Evolutionary conservation across 106 monocot genomes (phyloP).

Genomic region (Cymbidium sinense): DNA sequence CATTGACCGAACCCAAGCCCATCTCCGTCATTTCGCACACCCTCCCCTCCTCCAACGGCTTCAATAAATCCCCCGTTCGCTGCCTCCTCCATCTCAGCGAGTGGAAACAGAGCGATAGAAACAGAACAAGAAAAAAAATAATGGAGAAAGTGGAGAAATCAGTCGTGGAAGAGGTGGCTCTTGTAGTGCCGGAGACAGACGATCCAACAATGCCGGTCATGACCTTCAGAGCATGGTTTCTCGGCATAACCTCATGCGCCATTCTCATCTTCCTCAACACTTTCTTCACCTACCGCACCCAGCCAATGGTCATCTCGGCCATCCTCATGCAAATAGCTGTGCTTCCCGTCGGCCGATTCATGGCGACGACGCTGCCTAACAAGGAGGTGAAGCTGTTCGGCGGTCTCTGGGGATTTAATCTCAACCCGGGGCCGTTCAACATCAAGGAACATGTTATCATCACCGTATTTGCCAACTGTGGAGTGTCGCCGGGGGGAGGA

Average conservation of each 20-base stretch:
- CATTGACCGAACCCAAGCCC: not conserved
- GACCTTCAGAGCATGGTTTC: slow-evolving; percentile 61
- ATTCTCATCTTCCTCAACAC: slow-evolving; percentile 63
- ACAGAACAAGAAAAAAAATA: not conserved
- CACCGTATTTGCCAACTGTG: slow-evolving; percentile 61
- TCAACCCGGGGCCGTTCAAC: slow-evolving; percentile 77
- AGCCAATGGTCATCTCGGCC: slow-evolving; percentile 61
- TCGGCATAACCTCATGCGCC: slow-evolving; percentile 41
- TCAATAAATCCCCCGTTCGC: not conserved
- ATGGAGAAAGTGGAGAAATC: slow-evolving; percentile 13
- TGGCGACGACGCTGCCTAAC: slow-evolving; percentile 47
- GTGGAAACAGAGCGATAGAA: not conserved
- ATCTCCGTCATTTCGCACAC: not conserved
- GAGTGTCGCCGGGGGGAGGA: slow-evolving; percentile 49
- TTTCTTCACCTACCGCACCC: slow-evolving; percentile 66
- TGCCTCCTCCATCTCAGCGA: no score
- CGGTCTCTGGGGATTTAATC: slow-evolving; percentile 25
- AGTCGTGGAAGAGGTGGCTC: slow-evolving; percentile 56
- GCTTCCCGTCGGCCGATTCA: slow-evolving; percentile 56
- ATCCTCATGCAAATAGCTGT: slow-evolving; percentile 56
- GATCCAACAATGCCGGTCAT: slow-evolving; percentile 57
- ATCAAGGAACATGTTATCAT: slow-evolving; percentile 81
- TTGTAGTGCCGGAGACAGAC: slow-evolving; percentile 70
- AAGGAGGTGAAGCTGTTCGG: slow-evolving; percentile 27
- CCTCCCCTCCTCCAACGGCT: not conserved